Conservation (phyloP, 306 rosid species). For the Acacia confusa region DNA sequence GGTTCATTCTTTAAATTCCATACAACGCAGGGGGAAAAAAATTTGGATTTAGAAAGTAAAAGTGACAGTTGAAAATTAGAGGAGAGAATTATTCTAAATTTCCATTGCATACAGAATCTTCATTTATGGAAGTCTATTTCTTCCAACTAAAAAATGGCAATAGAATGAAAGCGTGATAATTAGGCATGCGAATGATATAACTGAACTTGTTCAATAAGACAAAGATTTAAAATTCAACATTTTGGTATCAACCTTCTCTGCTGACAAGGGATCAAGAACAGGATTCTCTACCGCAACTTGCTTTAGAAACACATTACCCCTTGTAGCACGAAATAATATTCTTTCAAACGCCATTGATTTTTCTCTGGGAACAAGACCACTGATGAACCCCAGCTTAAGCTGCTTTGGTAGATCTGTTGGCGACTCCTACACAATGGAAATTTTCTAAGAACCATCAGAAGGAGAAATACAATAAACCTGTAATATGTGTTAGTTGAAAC, state of each 20-base stretch:
- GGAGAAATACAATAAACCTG: conserved; percentile 16
- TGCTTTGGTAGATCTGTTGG: conserved; percentile 52
- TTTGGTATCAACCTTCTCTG: conserved; percentile 66
- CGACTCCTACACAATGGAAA: conserved; percentile 53
- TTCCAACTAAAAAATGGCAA: conserved; percentile 4
- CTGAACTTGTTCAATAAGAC: conserved; percentile 7
- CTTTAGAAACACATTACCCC: conserved; percentile 83
- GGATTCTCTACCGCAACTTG: conserved; percentile 62
- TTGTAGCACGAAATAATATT: conserved; percentile 75
- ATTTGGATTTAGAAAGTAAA: conserved; percentile 13
- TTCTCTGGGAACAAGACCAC: conserved; percentile 82
- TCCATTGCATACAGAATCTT: conserved; percentile 1
- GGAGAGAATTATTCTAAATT: conserved; percentile 11
- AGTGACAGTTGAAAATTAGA: conserved; percentile 1
- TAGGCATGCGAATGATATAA: conserved; percentile 10
- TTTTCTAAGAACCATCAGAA: conserved; percentile 22
- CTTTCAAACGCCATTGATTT: conserved; percentile 73
- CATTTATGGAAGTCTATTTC: neutral
- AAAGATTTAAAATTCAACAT: conserved; percentile 20
- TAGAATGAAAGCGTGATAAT: neutral
- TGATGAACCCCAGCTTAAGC: conserved; percentile 63
- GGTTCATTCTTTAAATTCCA: neutral
- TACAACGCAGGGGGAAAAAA: neutral
- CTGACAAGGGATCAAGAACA: conserved; percentile 76
- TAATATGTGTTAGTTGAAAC: neutral